phyloP scores from a whole-genome alignment of 1,284 basidiomycete species.

The Leccinum solheimii region DNA sequence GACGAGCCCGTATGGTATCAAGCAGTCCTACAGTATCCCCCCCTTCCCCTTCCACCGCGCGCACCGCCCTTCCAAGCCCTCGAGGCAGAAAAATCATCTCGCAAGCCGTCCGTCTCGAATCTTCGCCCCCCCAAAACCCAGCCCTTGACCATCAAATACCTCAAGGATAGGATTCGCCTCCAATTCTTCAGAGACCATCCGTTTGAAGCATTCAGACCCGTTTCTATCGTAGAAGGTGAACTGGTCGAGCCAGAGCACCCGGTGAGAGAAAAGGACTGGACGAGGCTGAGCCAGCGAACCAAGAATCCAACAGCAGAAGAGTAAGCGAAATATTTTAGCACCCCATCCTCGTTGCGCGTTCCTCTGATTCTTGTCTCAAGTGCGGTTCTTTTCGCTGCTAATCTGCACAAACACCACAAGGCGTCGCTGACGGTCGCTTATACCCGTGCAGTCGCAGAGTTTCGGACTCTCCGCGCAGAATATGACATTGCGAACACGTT shows the following conservation, averaged over 20 bases:
- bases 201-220: slow-evolving; percentile 89
- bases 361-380: slow-evolving; percentile 44
- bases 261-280: slow-evolving; percentile 68
- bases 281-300: slow-evolving; percentile 73
- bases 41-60: slow-evolving; percentile 79
- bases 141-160: slow-evolving; percentile 71
- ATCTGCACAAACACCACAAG: slow-evolving; percentile 68
- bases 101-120: slow-evolving; percentile 28
- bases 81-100: slow-evolving; percentile 40
- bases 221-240: slow-evolving; percentile 73
- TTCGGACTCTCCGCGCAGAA: slow-evolving; percentile 82
- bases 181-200: slow-evolving; percentile 97
- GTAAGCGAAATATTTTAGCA: slow-evolving; percentile 51
- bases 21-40: slow-evolving; percentile 86
- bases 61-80: slow-evolving; percentile 57
- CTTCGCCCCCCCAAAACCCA: slow-evolving; percentile 50
- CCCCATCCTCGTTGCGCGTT: background rate
- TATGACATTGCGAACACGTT: slow-evolving; percentile 77
- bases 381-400: slow-evolving; percentile 78
- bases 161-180: slow-evolving; percentile 83
- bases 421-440: slow-evolving; percentile 83
- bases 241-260: slow-evolving; percentile 57
- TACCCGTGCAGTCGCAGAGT: slow-evolving; percentile 76
- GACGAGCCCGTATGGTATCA: slow-evolving; percentile 83
- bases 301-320: slow-evolving; percentile 88